phyloP scores from a whole-genome alignment of 257 asterid species.

The Knoxia roxburghii region DNA sequence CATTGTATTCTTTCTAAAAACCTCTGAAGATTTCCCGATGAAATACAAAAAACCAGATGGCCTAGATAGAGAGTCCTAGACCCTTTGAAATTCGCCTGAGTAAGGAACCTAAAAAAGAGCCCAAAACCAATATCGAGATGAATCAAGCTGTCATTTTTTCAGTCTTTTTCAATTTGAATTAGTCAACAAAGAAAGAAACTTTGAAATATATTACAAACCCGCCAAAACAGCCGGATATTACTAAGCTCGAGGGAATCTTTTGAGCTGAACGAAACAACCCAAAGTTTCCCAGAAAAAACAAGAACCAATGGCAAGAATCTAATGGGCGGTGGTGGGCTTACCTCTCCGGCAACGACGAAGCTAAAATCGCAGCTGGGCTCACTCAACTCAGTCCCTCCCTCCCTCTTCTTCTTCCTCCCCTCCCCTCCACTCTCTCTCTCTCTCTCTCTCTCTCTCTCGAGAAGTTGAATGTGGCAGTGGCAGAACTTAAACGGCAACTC shows the following conservation, averaged over 20 bases:
- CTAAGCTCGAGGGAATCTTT: not conserved
- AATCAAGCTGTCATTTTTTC: too few relatives aligned
- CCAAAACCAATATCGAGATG: not conserved
- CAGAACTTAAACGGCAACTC: not conserved
- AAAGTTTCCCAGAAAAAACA: not conserved
- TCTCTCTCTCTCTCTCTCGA: not conserved
- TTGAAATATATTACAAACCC: not conserved
- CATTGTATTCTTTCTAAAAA: constrained; percentile 18
- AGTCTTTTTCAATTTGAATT: not conserved
- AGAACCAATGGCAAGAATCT: too few relatives aligned
- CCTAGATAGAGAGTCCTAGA: too few relatives aligned
- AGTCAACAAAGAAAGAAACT: too few relatives aligned
- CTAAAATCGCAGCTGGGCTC: not conserved
- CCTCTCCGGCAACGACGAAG: not conserved
- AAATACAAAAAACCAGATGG: not conserved
- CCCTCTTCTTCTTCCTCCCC: not conserved
- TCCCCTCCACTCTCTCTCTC: not conserved
- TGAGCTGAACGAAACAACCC: not conserved
- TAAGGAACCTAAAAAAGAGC: not conserved
- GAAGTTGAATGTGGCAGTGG: not conserved
- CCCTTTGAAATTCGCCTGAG: not conserved
- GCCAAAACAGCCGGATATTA: not conserved
- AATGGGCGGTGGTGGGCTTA: constrained; percentile 9
- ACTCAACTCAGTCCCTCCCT: too few relatives aligned
- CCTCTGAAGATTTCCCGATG: not conserved